A percentile compares a stretch with the other conserved stretches of the same genome.
These are phyloP conservation scores for Pestalotiopsis sp. DNA, from an alignment of 2,329 filamentous ascomycete genomes.

Conservation along the genomic window DNA sequence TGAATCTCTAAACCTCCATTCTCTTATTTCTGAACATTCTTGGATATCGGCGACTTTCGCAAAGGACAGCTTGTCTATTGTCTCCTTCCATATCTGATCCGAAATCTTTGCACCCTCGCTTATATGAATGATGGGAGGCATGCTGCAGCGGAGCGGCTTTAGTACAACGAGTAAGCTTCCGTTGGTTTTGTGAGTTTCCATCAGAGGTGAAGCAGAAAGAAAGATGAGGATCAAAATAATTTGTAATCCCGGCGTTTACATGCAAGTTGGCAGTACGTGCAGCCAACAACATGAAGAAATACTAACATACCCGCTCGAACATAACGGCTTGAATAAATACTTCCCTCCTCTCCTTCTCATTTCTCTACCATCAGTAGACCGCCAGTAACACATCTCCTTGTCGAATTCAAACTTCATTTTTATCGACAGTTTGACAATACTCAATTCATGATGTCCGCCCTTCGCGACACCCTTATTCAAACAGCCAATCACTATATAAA, in stretches of 20 bases:
- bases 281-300: no score
- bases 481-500: neutral
- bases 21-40: no score
- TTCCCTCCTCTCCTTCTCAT: no score
- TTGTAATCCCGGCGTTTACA: no score
- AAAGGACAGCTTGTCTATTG: slow-evolving; percentile 26
- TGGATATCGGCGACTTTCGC: slow-evolving; percentile 11
- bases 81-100: slow-evolving; percentile 26
- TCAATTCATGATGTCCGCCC: neutral
- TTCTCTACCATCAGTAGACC: no score
- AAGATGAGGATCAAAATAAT: neutral
- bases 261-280: no score
- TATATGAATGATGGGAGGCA: slow-evolving; percentile 22
- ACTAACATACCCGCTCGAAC: no score
- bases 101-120: slow-evolving; percentile 18
- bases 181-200: no score
- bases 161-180: neutral
- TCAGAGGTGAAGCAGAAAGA: neutral
- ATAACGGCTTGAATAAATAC: no score
- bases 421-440: neutral
- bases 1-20: no score
- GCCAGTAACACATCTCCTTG: no score
- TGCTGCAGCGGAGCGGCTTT: slow-evolving; percentile 13
- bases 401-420: no score
- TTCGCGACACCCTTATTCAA: neutral